Evolutionary conservation across 495 filamentous ascomycete genomes (phyloP), one percentile per base, ranked within the genome.

Genomic region (Penicillium manginii): DNA sequence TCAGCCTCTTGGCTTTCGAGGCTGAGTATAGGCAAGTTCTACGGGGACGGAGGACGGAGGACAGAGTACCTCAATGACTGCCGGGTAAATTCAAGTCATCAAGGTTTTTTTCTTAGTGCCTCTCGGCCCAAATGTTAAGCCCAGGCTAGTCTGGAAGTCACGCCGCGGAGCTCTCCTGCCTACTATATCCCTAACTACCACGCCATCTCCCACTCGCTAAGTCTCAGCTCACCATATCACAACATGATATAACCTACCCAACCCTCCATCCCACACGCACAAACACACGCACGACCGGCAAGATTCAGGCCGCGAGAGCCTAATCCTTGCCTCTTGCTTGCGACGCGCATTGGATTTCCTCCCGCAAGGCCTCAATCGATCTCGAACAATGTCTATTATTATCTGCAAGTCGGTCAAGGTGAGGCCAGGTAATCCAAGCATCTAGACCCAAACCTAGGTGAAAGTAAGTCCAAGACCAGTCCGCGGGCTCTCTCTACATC

Each of bases 121-220:
- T 8, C 26, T 29, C 6, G 6, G 9, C 26, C 26, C 26, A 29
- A 29, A 5, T 29, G 26, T 29, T 29, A 8, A 29, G 26, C 9
- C 26, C 2, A 29, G 26, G 26, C 26, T 29, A 29, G 26, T 29
- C 26, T 29, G 26, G 26, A 29, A 29, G 26, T 8, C 26, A 29
- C 26, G 26, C 26, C 9, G 26, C 6, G 26, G 26, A 7, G 6
- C 6, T 29, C 9, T 29, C 0, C 26, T 29, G 26, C 26, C 5
- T 1, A 29, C 0, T 29, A 29, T 29, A 29, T n/a, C 26, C 26
- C 6, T 29, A 1, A 37, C 35, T n/a, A 14, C 35, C 40, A 9
- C 15, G 40, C n/a, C 40, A 43, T 43, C 15, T 43, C 40, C 6
- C 40, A 19, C 55, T 46, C 39, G 48, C 35, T 50, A 51, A 45